These are phyloP conservation scores for Cercospora nicotianae DNA, from an alignment of 2,329 filamentous ascomycete genomes.

Conservation along the genomic window DNA sequence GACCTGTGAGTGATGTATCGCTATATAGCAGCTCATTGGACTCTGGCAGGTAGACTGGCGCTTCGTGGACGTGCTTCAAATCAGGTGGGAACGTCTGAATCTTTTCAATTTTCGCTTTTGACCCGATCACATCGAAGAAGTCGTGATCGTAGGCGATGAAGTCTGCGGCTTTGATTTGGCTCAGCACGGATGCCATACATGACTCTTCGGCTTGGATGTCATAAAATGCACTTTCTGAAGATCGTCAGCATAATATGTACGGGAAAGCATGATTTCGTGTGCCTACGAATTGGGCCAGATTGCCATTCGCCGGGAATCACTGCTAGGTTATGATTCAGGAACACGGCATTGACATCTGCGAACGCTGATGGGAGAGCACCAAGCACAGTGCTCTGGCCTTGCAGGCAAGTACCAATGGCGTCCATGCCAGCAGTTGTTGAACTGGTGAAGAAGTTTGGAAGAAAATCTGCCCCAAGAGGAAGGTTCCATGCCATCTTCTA, in stretches of 20 bases:
- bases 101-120: slow-evolving; percentile 29
- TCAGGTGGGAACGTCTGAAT: slow-evolving; percentile 28
- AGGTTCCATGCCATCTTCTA: slow-evolving; percentile 10
- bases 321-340: slow-evolving; percentile 26
- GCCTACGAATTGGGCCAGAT: slow-evolving; percentile 21
- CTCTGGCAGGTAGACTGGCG: slow-evolving; percentile 31
- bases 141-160: slow-evolving; percentile 33
- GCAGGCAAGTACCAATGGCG: slow-evolving; percentile 17
- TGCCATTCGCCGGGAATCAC: slow-evolving; percentile 27
- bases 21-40: slow-evolving; percentile 32
- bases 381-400: slow-evolving; percentile 15
- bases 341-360: slow-evolving; percentile 21
- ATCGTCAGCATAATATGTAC: background rate
- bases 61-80: slow-evolving; percentile 31
- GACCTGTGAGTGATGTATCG: slow-evolving; percentile 29
- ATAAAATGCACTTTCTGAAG: slow-evolving; percentile 25
- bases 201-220: slow-evolving; percentile 23
- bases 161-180: slow-evolving; percentile 24
- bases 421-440: slow-evolving; percentile 10
- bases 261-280: background rate
- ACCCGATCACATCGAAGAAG: slow-evolving; percentile 33
- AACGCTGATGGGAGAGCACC: slow-evolving; percentile 22
- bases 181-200: slow-evolving; percentile 16
- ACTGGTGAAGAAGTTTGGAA: slow-evolving; percentile 15
- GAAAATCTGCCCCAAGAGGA: slow-evolving; percentile 13